A percentile compares a stretch with the other conserved stretches of the same genome.
Conservation (phyloP, 108 stramenopile genomes). For the Fragilariopsis cylindrus region DNA sequence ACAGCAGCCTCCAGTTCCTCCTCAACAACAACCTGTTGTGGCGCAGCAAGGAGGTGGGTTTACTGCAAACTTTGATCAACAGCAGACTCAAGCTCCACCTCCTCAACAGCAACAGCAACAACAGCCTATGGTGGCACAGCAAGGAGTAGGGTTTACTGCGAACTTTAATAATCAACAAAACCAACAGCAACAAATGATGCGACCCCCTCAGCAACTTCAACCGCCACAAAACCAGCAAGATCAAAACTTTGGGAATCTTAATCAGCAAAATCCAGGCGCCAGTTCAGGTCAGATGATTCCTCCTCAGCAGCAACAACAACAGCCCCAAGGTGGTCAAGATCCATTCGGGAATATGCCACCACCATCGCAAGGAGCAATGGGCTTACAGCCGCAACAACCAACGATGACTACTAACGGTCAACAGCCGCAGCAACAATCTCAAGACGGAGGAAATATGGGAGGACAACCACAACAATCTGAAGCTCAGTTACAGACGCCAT, state of each 20-base stretch:
- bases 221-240: slow-evolving; percentile 9
- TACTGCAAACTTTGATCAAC: slow-evolving; percentile 24
- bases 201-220: slow-evolving; percentile 25
- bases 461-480: neutral
- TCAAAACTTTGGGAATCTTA: slow-evolving; percentile 3
- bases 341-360: slow-evolving; percentile 3
- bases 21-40: slow-evolving; percentile 18
- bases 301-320: slow-evolving; percentile 28
- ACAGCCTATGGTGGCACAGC: slow-evolving; percentile 8
- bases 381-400: slow-evolving; percentile 18
- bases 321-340: slow-evolving; percentile 20
- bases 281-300: slow-evolving; percentile 6
- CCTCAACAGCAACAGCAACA: slow-evolving; percentile 5
- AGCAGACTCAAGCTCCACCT: slow-evolving; percentile 4
- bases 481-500: neutral
- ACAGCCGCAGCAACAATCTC: slow-evolving; percentile 4
- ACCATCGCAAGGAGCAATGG: slow-evolving; percentile 6
- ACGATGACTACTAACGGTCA: neutral
- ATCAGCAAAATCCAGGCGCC: neutral
- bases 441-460: slow-evolving; percentile 9
- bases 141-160: neutral
- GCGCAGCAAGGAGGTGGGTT: neutral
- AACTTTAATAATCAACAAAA: slow-evolving; percentile 7
- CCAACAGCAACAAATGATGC: slow-evolving; percentile 12
- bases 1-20: slow-evolving; percentile 1